Base-by-base conservation (phyloP, 768 basidiomycete genomes). In the Termitomyces heimii region DNA sequence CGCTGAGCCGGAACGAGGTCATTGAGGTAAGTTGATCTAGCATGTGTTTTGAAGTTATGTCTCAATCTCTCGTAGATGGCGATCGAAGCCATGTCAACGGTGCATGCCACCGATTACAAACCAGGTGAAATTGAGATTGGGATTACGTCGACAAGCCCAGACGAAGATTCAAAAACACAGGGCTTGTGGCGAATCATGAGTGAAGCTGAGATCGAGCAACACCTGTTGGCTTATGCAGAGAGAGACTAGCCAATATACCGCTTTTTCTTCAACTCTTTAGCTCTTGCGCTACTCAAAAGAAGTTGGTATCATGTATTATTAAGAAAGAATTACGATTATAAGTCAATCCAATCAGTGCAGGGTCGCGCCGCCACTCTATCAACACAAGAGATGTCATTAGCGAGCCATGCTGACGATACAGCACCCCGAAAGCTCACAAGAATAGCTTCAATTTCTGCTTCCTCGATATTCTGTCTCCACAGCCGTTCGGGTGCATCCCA, bases 71-170 rank as follows among this genome's bases (percentile, higher is more conserved):
- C 14, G n/a, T 62, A 96, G 93, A 82, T 95, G 74, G 95, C 94
- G 0, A 95, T 98, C 54, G 95, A 98, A 70, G 85, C 87, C 13
- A 91, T 98, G 79, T 95, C 93, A 46, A 89, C 85, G 0, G 94
- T 98, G 26, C 91, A 96, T 66, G 86, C 93, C 39, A 97, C 94
- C 2, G 97, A 99, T 69, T 97, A 94, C 77, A 99, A 98, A 72
- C 78, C 92, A 0, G 86, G 85, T 10, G 97, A 98, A 72, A 91
- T 98, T 65, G 97, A 99, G 71, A 92, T 99, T 62, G 96, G 94
- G 0, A 89, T 98, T 53, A 88, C 92, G 22, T 96, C 93, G 28
- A 79, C 79, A 1, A 80, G 81, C 35, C 79, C 84, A 7, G 88
- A 89, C 18, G 94, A 96, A 68, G 74, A 80, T 59, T 73, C 73